Conservation (phyloP, 83 land plant genomes). For the Diphasiastrum complanatum region DNA sequence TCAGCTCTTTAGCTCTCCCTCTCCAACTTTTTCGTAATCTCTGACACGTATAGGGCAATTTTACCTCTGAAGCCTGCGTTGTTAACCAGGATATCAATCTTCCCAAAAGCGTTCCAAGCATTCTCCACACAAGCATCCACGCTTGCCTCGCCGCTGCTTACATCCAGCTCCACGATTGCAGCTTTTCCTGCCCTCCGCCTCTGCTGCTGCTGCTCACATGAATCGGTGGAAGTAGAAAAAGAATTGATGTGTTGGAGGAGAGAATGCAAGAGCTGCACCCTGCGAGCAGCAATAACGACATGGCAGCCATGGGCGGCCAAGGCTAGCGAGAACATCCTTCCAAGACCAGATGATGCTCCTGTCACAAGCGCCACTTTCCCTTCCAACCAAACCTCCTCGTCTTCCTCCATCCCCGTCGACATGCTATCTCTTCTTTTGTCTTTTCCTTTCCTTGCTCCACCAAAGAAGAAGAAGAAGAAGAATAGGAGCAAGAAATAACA, state of each 20-base stretch:
- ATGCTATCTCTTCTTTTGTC: too few species aligned
- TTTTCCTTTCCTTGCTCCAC: too few species aligned
- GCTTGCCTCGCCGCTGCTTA: conserved; percentile 25
- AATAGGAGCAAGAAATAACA: too few species aligned
- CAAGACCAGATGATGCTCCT: conserved; percentile 87
- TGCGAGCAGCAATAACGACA: conserved; percentile 73
- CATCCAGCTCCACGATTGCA: conserved; percentile 42
- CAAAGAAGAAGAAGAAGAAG: too few species aligned
- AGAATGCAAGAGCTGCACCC: conserved; percentile 39
- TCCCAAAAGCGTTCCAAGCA: conserved; percentile 61
- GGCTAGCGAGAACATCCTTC: conserved; percentile 54
- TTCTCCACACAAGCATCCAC: conserved; percentile 42
- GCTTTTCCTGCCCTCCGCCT: conserved; percentile 24
- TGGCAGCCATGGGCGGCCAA: conserved; percentile 55
- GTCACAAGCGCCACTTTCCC: conserved; percentile 78
- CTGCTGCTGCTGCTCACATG: too few species aligned
- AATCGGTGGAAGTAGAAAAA: too few species aligned
- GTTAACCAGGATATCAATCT: conserved; percentile 58
- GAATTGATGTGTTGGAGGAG: conserved; percentile 37
- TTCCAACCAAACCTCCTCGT: too few species aligned
- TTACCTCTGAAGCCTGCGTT: conserved; percentile 79
- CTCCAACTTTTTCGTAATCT: too few species aligned
- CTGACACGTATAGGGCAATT: too few species aligned
- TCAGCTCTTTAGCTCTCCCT: too few species aligned
- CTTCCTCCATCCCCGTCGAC: too few species aligned